phyloP scores from a whole-genome alignment of 1,284 basidiomycete species.

The Ganoderma multipileum region DNA sequence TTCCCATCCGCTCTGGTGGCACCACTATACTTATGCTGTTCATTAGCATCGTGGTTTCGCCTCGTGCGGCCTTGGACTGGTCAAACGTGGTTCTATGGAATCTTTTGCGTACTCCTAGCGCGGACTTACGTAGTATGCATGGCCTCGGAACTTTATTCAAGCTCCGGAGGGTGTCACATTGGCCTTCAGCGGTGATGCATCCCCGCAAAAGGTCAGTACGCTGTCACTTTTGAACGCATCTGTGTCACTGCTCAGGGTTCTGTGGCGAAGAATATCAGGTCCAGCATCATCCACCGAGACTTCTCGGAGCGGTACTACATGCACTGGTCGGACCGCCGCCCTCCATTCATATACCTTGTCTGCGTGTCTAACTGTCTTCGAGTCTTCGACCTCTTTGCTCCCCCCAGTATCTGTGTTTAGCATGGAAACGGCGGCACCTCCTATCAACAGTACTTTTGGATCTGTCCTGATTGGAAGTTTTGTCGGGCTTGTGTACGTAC shows the following conservation, averaged over 20 bases:
- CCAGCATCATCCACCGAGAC: too few relatives aligned
- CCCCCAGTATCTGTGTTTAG: background rate
- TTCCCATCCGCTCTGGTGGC: background rate
- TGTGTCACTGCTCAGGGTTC: background rate
- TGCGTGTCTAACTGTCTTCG: background rate
- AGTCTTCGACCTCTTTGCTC: background rate
- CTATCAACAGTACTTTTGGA: background rate
- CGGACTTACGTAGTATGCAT: background rate
- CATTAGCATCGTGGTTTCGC: background rate
- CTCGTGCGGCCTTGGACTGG: background rate
- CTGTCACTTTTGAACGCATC: background rate
- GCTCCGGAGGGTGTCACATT: background rate
- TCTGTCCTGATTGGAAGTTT: background rate
- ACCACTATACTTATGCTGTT: background rate
- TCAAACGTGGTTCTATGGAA: background rate
- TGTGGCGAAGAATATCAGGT: too few relatives aligned
- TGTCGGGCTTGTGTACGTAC: background rate
- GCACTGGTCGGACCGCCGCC: background rate
- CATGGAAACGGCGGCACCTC: background rate
- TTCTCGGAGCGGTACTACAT: background rate
- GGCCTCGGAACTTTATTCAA: background rate
- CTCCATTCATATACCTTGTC: background rate
- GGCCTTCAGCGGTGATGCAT: background rate
- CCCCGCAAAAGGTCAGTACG: background rate
- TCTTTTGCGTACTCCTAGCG: background rate